Evolutionary conservation across 2,329 filamentous ascomycete species (phyloP).

Genomic region (Trichoderma hamatum): DNA sequence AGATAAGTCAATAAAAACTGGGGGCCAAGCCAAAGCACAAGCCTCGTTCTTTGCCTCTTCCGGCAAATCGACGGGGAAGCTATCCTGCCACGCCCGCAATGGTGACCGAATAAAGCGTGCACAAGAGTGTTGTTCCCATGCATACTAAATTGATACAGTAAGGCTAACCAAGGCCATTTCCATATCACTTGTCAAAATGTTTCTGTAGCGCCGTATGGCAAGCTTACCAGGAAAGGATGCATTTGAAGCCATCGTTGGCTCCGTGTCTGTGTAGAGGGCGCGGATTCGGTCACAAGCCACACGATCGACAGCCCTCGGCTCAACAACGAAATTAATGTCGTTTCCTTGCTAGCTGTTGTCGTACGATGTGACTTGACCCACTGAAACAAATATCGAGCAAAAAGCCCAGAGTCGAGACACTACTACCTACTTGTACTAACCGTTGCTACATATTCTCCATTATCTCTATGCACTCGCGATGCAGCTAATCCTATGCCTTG

Average conservation of each 20-base stretch:
- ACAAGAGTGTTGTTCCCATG: not conserved
- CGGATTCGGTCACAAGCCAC: not conserved
- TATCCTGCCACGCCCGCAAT: not conserved
- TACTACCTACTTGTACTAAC: no score
- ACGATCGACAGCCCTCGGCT: not conserved
- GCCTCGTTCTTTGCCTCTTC: conserved; percentile 9
- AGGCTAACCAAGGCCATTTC: not conserved
- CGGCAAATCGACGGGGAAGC: not conserved
- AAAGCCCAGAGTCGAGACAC: not conserved
- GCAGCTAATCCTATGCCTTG: not conserved
- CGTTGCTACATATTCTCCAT: not conserved
- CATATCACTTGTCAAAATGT: not conserved
- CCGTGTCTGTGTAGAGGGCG: not conserved
- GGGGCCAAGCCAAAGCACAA: not conserved
- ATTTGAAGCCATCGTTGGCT: not conserved
- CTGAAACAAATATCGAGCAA: not conserved
- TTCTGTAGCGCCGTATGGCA: not conserved
- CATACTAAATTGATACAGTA: not conserved
- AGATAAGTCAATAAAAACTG: not conserved
- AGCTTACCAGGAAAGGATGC: not conserved
- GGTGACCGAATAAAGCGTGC: not conserved
- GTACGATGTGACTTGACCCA: not conserved
- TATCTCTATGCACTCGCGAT: not conserved
- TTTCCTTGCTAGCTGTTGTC: not conserved
- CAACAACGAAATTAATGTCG: not conserved